Evolutionary conservation across 106 monocot genomes (phyloP).

Genomic region (Phalaenopsis equestris): DNA sequence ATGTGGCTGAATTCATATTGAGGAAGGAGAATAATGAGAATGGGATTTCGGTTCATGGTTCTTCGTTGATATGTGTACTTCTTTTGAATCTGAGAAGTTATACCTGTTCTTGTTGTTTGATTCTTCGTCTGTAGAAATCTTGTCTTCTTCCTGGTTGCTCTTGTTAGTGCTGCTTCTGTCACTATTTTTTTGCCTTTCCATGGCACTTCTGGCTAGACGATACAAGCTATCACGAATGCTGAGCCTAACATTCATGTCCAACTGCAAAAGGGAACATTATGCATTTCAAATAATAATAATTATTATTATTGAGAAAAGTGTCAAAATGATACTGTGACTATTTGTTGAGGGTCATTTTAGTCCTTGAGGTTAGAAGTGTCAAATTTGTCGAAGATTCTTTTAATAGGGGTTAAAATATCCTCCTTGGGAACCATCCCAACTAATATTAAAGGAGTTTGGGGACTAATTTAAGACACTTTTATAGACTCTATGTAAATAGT

Average conservation of each 20-base stretch:
- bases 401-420: no score
- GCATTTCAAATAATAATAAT: background rate
- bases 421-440: no score
- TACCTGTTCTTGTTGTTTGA: conserved; percentile 35
- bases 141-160: conserved; percentile 37
- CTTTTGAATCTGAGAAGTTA: background rate
- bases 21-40: background rate
- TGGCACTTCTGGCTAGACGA: conserved; percentile 58
- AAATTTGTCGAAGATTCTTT: no score
- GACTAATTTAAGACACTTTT: no score
- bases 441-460: no score
- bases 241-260: conserved; percentile 53
- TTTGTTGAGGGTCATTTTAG: no score
- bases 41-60: background rate
- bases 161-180: conserved; percentile 43
- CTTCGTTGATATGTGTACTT: background rate
- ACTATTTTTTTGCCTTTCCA: conserved; percentile 44
- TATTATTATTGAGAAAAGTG: background rate
- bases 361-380: no score
- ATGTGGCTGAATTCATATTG: background rate
- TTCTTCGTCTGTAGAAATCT: conserved; percentile 22
- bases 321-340: no score
- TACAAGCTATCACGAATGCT: conserved; percentile 66
- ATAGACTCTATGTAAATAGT: no score
- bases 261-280: conserved; percentile 24